Evolutionary conservation across 2,329 filamentous ascomycete species (phyloP).

Genomic region (Ophiostoma piceae): DNA sequence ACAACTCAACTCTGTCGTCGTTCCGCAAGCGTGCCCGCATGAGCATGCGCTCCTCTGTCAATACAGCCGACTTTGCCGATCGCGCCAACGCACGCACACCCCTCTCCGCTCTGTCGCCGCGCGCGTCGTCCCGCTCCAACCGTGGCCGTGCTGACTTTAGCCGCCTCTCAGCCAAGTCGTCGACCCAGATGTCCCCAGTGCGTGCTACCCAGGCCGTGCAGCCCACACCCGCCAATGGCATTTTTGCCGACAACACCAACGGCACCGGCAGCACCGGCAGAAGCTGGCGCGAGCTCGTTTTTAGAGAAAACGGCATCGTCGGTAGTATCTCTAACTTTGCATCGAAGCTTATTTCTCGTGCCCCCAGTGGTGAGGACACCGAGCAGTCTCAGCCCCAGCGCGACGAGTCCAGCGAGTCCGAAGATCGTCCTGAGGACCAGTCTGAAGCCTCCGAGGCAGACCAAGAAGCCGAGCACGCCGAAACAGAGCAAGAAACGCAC

Average conservation of each 20-base stretch:
- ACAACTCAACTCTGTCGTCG: neutral
- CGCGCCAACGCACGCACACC: neutral
- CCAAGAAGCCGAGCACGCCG: too few species aligned
- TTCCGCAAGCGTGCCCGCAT: conserved; percentile 5
- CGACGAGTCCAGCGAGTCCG: neutral
- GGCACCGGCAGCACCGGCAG: conserved; percentile 8
- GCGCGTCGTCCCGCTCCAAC: neutral
- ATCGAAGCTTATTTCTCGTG: conserved; percentile 21
- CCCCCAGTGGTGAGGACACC: neutral
- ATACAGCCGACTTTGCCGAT: neutral
- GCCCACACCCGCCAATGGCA: conserved; percentile 13
- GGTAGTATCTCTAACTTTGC: conserved; percentile 24
- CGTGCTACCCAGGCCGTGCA: neutral
- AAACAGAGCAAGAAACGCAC: neutral
- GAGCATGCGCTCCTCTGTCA: neutral
- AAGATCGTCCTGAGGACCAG: neutral
- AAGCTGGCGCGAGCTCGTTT: conserved; percentile 23
- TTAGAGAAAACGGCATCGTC: conserved; percentile 25
- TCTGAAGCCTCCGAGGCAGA: neutral
- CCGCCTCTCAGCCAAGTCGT: neutral
- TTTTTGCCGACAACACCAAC: conserved; percentile 1
- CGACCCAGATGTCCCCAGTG: neutral
- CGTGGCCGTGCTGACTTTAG: neutral
- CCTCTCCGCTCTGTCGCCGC: neutral
- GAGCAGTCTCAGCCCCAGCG: neutral